Evolutionary conservation across 495 filamentous ascomycete species (phyloP), one percentile per base, ranked within the genome.

Genomic region (Penicillium waksmanii): DNA sequence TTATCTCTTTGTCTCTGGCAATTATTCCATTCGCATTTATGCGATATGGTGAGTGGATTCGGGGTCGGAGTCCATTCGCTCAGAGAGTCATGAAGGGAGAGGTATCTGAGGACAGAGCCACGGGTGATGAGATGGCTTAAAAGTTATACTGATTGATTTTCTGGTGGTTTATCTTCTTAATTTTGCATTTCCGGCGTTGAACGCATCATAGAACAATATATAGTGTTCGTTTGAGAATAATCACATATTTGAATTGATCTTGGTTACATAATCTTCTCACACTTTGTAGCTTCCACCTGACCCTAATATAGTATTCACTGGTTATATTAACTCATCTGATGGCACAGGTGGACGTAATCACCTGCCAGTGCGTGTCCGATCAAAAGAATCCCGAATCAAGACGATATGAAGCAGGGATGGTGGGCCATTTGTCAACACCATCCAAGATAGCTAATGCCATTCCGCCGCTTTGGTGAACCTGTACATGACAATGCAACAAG

Each of bases 401-500:
- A 50, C 56, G 55, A 56, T 76, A 77, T 23, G 60, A 62, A 47
- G 61, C 52, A 0, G 73, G 71, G 12, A 78, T 55, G 18, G 61
- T 59, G 13, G 84, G 84, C 83, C 82, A 86, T 12, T 63, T 70
- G 59, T 88, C 84, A 25, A 83, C 69, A 0, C 84, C 85, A 68
- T 88, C 85, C 55, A 84, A 65, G 23, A 87, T 73, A 0, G 74
- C 76, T 68, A 87, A 57, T 0, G 70, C 73, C 83, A 87, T 87
- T 5, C 85, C 85, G 1, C 83, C 83, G 56, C 67, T 68, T 38
- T 84, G 63, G 73, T 88, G 85, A 18, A 76, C 75, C 70, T 84
- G 76, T 38, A 87, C 82, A 68, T 88, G 85, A 60, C 85, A 87
- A 66, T 88, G 84, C 46, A 88, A 57, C 38, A 86, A 68, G 52